phyloP scores from a whole-genome alignment of 2,329 filamentous ascomycete species.

The Diaporthe vaccinii region DNA sequence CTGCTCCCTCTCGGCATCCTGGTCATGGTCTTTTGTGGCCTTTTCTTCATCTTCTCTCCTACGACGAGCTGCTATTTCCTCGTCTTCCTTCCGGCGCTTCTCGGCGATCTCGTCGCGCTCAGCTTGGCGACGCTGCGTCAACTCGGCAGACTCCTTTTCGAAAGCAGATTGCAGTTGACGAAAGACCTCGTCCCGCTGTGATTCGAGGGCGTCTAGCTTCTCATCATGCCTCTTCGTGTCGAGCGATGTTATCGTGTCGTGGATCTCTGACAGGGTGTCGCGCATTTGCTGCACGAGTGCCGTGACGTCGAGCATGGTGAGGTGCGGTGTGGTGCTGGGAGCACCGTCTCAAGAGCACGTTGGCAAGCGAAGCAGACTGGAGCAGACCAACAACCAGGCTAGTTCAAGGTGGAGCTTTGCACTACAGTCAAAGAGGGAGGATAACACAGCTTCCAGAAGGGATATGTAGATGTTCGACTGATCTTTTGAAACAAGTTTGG shows the following conservation, averaged over 20 bases:
- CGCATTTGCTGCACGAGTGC: conserved; percentile 58
- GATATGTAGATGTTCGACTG: neutral
- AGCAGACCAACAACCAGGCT: neutral
- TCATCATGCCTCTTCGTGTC: conserved; percentile 51
- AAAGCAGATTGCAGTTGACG: conserved; percentile 50
- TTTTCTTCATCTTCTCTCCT: conserved; percentile 54
- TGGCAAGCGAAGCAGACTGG: neutral
- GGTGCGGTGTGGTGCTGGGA: neutral
- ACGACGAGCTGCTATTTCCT: conserved; percentile 54
- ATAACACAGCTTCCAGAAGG: neutral
- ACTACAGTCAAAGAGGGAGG: neutral
- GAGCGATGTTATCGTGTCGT: conserved; percentile 52
- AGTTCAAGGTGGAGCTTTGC: neutral
- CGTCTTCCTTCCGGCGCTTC: conserved; percentile 56
- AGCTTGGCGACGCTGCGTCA: conserved; percentile 48
- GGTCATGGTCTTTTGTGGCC: conserved; percentile 44
- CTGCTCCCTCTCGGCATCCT: conserved; percentile 50
- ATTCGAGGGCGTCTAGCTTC: conserved; percentile 56
- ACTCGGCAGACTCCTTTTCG: conserved; percentile 48
- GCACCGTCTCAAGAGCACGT: conserved; percentile 6
- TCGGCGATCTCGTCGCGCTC: conserved; percentile 52
- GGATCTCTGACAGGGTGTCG: conserved; percentile 57
- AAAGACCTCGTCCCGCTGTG: conserved; percentile 53
- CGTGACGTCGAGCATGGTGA: conserved; percentile 51
- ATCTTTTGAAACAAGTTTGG: neutral